These are phyloP conservation scores for Venturia asperata DNA, from an alignment of 2,329 filamentous ascomycete species.

Conservation along the genomic window DNA sequence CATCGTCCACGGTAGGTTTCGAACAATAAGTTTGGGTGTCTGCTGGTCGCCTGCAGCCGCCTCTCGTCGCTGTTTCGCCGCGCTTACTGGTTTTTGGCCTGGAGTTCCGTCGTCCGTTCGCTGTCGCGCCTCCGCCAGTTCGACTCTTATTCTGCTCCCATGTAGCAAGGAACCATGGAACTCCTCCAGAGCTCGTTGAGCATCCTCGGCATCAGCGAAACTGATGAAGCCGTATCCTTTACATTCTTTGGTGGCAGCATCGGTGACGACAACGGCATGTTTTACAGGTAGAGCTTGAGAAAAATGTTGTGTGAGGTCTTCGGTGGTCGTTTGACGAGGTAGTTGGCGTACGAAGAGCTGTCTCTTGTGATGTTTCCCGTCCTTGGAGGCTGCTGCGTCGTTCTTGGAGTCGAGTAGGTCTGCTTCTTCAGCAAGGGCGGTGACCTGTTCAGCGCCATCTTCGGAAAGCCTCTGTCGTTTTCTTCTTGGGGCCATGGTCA, in stretches of 20 bases:
- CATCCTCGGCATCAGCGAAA: constrained; percentile 89
- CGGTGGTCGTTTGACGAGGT: constrained; percentile 68
- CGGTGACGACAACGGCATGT: constrained; percentile 86
- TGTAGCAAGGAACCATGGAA: constrained; percentile 72
- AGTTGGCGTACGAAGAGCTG: constrained; percentile 87
- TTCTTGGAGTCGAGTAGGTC: constrained; percentile 14
- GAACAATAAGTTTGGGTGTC: constrained; percentile 74
- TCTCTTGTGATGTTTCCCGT: constrained; percentile 25
- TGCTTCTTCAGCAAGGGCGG: constrained; percentile 27
- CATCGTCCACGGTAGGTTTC: constrained; percentile 94
- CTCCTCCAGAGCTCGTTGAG: constrained; percentile 69
- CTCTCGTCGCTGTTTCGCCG: constrained; percentile 49
- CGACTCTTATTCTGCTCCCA: constrained; percentile 75
- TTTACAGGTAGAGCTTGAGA: constrained; percentile 92
- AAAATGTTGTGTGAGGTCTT: constrained; percentile 79
- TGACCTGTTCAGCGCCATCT: constrained; percentile 31
- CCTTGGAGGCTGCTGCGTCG: constrained; percentile 20
- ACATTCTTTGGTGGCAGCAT: constrained; percentile 77
- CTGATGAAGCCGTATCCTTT: constrained; percentile 96
- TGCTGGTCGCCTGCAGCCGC: constrained; percentile 33
- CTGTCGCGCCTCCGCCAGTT: constrained; percentile 79
- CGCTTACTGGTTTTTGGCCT: constrained; percentile 49
- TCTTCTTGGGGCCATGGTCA: constrained; percentile 33
- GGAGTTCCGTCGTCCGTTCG: constrained; percentile 43
- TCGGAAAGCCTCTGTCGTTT: constrained; percentile 37